Percentiles rank a stretch among this genome's conserved stretches.
Conservation (phyloP, 768 basidiomycete genomes). For the Auricularia heimuer region DNA sequence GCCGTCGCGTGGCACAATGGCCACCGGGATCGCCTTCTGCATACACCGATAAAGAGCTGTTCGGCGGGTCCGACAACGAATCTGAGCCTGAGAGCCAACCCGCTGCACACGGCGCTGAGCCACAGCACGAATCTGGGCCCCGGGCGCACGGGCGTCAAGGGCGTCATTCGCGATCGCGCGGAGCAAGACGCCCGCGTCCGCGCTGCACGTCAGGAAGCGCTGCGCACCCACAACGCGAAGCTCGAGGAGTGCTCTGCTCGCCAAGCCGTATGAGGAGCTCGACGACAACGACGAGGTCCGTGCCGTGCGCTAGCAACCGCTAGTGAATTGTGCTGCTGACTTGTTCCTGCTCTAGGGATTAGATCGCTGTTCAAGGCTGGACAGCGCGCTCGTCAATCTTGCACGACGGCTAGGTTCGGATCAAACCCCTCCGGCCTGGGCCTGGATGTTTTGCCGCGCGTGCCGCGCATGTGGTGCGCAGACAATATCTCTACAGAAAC, state of each 20-base stretch:
- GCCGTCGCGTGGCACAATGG: conserved; percentile 2
- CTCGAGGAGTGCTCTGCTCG: conserved; percentile 57
- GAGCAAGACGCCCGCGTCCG: conserved; percentile 44
- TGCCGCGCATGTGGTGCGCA: too few species aligned
- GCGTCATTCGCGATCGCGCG: conserved; percentile 71
- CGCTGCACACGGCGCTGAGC: neutral
- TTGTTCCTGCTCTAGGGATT: conserved; percentile 40
- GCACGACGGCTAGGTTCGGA: conserved; percentile 35
- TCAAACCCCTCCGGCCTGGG: too few species aligned
- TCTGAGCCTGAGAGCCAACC: neutral
- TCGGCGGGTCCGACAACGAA: neutral
- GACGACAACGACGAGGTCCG: conserved; percentile 20
- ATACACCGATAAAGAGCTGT: neutral
- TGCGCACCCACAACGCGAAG: conserved; percentile 39
- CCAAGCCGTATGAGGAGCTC: conserved; percentile 53
- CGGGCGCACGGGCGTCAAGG: conserved; percentile 81
- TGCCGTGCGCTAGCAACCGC: conserved; percentile 8
- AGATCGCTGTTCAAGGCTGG: conserved; percentile 62
- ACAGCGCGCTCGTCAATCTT: conserved; percentile 55
- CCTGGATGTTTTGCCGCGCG: too few species aligned
- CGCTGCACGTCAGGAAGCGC: conserved; percentile 41
- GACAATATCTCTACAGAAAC: too few species aligned
- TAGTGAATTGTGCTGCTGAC: neutral
- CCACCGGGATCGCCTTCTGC: neutral
- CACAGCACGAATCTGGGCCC: conserved; percentile 61